phyloP scores from a whole-genome alignment of 2,329 filamentous ascomycete genomes.

The Knoxdaviesia proteae region DNA sequence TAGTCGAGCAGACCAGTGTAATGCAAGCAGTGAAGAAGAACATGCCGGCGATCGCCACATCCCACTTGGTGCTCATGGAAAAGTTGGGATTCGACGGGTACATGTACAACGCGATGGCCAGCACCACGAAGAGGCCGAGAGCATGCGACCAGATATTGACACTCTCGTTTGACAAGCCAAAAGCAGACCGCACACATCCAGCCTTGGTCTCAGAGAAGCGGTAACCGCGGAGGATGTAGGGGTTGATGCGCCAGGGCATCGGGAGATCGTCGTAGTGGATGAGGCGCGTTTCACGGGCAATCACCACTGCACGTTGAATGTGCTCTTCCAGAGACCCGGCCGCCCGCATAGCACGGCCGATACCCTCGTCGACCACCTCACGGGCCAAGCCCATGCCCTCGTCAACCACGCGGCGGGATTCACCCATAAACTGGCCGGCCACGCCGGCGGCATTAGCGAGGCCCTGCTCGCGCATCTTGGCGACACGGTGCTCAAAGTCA shows the following conservation, averaged over 20 bases:
- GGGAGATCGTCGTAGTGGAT: conserved; percentile 82
- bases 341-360: conserved; percentile 65
- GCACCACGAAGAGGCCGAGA: conserved; percentile 69
- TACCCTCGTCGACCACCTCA: conserved; percentile 59
- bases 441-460: conserved; percentile 45
- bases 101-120: conserved; percentile 84
- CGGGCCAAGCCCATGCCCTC: conserved; percentile 54
- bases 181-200: conserved; percentile 69
- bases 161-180: conserved; percentile 73
- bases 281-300: conserved; percentile 60
- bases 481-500: conserved; percentile 66
- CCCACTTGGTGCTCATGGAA: conserved; percentile 62
- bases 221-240: conserved; percentile 78
- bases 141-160: conserved; percentile 98
- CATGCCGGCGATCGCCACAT: conserved; percentile 74
- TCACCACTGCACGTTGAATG: conserved; percentile 55
- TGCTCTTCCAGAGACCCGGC: conserved; percentile 68
- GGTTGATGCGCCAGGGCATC: conserved; percentile 82
- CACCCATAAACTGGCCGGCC: conserved; percentile 52
- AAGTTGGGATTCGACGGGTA: conserved; percentile 83
- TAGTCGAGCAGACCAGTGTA: conserved; percentile 80
- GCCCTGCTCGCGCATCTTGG: conserved; percentile 60
- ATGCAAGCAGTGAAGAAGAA: conserved; percentile 96
- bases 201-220: conserved; percentile 84
- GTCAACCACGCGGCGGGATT: conserved; percentile 62